These are phyloP conservation scores for Alectoria sarmentosa DNA, from an alignment of 495 filamentous ascomycete genomes.

Conservation along the genomic window DNA sequence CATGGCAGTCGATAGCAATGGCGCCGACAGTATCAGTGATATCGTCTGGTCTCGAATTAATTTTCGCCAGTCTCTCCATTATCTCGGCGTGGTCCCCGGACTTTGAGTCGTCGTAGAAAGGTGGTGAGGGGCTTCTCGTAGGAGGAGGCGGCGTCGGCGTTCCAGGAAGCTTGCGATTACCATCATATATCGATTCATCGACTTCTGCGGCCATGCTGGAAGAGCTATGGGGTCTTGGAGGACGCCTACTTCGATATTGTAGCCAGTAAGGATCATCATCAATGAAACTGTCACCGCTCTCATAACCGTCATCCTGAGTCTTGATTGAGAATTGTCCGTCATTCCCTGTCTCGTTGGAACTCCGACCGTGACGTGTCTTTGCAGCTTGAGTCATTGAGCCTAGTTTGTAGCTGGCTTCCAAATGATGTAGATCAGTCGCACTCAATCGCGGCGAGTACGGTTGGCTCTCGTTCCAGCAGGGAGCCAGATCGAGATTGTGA, in stretches of 20 bases:
- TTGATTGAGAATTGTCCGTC: constrained; percentile 42
- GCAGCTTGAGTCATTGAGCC: neutral
- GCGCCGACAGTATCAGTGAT: constrained; percentile 94
- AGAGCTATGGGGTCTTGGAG: constrained; percentile 1
- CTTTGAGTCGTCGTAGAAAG: neutral
- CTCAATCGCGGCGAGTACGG: constrained; percentile 39
- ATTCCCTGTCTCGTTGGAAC: constrained; percentile 29
- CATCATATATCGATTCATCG: neutral
- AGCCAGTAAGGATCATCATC: constrained; percentile 16
- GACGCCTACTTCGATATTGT: neutral
- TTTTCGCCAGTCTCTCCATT: neutral
- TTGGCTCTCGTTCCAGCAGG: constrained; percentile 55
- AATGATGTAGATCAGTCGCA: constrained; percentile 8
- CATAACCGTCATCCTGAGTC: constrained; percentile 30
- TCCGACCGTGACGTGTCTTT: constrained; percentile 1
- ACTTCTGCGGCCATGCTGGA: neutral
- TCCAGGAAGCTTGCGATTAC: neutral
- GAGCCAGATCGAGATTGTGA: constrained; percentile 42
- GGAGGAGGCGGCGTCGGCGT: constrained; percentile 12
- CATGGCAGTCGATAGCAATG: constrained; percentile 78
- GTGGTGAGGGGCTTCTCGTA: constrained; percentile 11
- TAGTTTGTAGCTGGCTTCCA: neutral
- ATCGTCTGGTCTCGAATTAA: constrained; percentile 32
- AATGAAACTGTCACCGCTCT: constrained; percentile 14
- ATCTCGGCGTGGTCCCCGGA: neutral